Base-by-base conservation (phyloP, 1,284 basidiomycete species). In the Ustilago lituana region DNA sequence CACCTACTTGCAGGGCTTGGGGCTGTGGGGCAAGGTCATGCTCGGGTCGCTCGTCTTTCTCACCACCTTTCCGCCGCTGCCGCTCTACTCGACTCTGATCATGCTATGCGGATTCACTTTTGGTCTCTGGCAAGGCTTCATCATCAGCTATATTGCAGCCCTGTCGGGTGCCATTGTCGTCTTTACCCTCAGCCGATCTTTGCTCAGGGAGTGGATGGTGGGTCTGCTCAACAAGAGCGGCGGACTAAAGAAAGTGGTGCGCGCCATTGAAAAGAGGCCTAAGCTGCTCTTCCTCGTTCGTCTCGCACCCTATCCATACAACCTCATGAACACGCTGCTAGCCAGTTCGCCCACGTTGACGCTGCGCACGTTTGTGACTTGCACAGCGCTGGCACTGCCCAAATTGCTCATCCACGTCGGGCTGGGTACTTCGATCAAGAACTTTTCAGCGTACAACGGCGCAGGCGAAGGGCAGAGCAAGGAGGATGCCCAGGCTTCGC, bases 271-370 rank as follows among this genome's bases (percentile, higher is more conserved):
- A 85, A 90, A 89, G 83, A 88, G 88, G 49, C 91, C 92, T 1
- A 88, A 88, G 77, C 85, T 93, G 7, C 87, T 93, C 45, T 92
- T 93, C 84, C 87, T 93, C 66, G 90, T 93, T 73, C 90, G 91
- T 50, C 86, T 93, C 45, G 91, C 85, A 5, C 85, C 85, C 5
- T 85, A 85, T 67, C 84, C 77, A 12, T 85, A 85, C 85, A 93
- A 93, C 83, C 89, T 93, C 77, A 91, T 93, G 89, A 93, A 93
- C 84, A 91, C 90, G 74, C 87, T 93, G 38, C 87, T 93, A 31
- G 91, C 91, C 3, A 90, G 90, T n/a, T 88, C 90, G 12, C 89
- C 89, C n/a, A 88, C 89, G n/a, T 86, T 93, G 69, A 89, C 88
- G 10, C 85, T 93, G 73, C 86, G 86, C 65, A 92, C 91, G 10